Evolutionary conservation across 352 stramenopile species (phyloP).

Genomic region (Pythium vanterpoolii): DNA sequence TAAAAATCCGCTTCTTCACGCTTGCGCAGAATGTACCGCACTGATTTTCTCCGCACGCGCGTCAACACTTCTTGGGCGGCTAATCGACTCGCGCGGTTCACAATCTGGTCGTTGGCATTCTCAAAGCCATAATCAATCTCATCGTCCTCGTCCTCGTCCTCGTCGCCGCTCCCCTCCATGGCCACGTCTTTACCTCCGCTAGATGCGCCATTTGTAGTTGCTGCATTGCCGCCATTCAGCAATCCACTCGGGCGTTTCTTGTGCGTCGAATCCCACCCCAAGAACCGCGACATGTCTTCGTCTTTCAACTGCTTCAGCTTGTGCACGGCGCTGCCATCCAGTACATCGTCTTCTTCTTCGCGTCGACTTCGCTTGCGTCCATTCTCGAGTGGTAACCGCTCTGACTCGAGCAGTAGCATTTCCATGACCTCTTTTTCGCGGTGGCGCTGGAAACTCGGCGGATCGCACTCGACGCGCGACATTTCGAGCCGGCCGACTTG

Average conservation of each 20-base stretch:
- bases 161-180: conserved; percentile 8
- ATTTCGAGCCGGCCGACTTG: conserved; percentile 92
- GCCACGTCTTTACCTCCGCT: conserved; percentile 15
- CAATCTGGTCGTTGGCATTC: conserved; percentile 77
- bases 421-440: conserved; percentile 89
- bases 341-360: conserved; percentile 34
- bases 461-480: conserved; percentile 84
- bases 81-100: conserved; percentile 70
- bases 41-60: conserved; percentile 67
- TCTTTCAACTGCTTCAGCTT: conserved; percentile 64
- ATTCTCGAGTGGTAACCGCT: conserved; percentile 58
- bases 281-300: conserved; percentile 73
- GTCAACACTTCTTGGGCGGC: conserved; percentile 67
- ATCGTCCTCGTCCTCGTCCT: conserved; percentile 60
- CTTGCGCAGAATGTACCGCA: conserved; percentile 76
- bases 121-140: conserved; percentile 85
- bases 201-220: conserved; percentile 3
- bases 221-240: conserved; percentile 17
- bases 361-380: conserved; percentile 27
- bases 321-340: conserved; percentile 38
- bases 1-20: conserved; percentile 74
- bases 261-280: conserved; percentile 60
- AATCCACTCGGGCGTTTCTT: conserved; percentile 53
- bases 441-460: conserved; percentile 85
- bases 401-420: conserved; percentile 84